These are phyloP conservation scores for Protomyces inouyei DNA, from an alignment of 1,139 yeast species.

Conservation along the genomic window DNA sequence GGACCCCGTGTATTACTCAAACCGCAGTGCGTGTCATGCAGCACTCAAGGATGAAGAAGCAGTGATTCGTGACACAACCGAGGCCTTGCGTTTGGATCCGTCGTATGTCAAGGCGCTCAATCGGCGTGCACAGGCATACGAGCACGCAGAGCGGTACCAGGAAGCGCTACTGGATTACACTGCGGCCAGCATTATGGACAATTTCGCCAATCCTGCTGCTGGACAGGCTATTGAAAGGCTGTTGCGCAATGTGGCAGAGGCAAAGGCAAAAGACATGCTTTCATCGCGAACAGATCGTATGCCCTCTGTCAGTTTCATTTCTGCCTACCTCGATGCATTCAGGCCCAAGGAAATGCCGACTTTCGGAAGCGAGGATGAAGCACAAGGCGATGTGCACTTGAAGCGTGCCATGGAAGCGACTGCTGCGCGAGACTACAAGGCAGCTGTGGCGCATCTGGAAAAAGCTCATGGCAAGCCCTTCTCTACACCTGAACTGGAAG, in stretches of 20 bases:
- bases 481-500: conserved; percentile 34
- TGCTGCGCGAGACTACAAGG: conserved; percentile 61
- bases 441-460: conserved; percentile 63
- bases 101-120: conserved; percentile 84
- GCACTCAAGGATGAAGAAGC: conserved; percentile 72
- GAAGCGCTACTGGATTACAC: conserved; percentile 93
- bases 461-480: conserved; percentile 53
- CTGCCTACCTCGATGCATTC: conserved; percentile 82
- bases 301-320: conserved; percentile 81
- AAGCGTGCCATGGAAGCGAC: conserved; percentile 64
- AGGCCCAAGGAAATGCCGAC: conserved; percentile 40
- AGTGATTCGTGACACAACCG: conserved; percentile 80
- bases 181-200: conserved; percentile 48
- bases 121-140: conserved; percentile 71
- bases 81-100: conserved; percentile 78
- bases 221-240: conserved; percentile 85
- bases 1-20: conserved; percentile 76
- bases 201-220: conserved; percentile 66
- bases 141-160: conserved; percentile 65
- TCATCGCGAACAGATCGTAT: conserved; percentile 49
- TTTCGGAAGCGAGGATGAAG: conserved; percentile 49
- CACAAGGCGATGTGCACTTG: conserved; percentile 55
- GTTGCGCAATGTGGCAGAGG: conserved; percentile 65
- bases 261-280: conserved; percentile 46
- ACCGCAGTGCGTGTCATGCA: conserved; percentile 90